These are phyloP conservation scores for Xylaria sp. DNA, from an alignment of 2,329 filamentous ascomycete species.

Conservation along the genomic window DNA sequence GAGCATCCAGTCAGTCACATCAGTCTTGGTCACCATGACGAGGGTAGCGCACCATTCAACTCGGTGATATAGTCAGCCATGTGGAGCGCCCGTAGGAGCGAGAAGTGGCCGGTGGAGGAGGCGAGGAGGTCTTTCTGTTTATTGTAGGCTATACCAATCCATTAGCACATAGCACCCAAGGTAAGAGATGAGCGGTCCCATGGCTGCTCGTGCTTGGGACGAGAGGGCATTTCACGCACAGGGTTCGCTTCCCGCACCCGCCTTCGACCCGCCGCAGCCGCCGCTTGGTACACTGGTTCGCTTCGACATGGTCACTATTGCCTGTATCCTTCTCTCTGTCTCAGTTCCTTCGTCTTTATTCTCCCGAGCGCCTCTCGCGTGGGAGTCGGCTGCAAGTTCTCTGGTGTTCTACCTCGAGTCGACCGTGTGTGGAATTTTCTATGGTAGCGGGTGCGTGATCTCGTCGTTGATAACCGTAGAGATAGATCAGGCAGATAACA, in stretches of 20 bases:
- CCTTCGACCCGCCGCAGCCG: constrained; percentile 61
- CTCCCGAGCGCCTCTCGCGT: constrained; percentile 7
- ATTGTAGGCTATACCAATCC: constrained; percentile 65
- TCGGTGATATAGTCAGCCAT: constrained; percentile 87
- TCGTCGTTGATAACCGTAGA: constrained; percentile 1
- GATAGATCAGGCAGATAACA: neutral
- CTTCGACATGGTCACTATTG: constrained; percentile 68
- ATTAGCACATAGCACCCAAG: constrained; percentile 28
- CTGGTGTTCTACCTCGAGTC: neutral
- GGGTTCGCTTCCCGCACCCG: constrained; percentile 54
- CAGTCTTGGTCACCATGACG: neutral
- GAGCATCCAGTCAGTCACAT: neutral
- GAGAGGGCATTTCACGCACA: constrained; percentile 51
- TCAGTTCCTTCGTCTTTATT: neutral
- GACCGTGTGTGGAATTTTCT: neutral
- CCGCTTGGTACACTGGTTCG: constrained; percentile 64
- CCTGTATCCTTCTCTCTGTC: constrained; percentile 6
- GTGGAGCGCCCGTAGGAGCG: constrained; percentile 75
- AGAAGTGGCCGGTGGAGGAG: constrained; percentile 78
- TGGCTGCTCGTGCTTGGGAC: constrained; percentile 7
- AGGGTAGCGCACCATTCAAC: constrained; percentile 71
- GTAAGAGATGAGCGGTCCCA: neutral
- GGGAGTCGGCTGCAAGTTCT: neutral
- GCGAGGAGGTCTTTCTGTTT: constrained; percentile 82
- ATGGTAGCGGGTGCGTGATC: neutral